Evolutionary conservation across 768 basidiomycete species (phyloP).

Genomic region (Suillus spraguei): DNA sequence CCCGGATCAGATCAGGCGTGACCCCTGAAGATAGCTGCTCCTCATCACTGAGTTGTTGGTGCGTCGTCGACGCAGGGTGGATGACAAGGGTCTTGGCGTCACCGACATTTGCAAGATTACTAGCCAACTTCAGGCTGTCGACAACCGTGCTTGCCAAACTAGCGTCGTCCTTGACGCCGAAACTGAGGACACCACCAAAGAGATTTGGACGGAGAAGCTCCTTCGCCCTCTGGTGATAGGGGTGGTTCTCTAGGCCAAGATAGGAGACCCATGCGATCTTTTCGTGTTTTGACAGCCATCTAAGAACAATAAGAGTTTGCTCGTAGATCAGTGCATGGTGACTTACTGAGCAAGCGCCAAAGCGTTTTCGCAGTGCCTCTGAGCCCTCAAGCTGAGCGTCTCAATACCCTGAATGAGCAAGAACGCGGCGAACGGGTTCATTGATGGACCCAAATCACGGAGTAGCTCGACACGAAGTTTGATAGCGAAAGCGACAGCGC

Average conservation of each 20-base stretch:
- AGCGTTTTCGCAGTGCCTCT: conserved; percentile 62
- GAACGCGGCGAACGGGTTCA: conserved; percentile 62
- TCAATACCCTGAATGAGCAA: conserved; percentile 62
- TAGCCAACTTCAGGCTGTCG: conserved; percentile 70
- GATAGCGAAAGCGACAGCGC: conserved; percentile 49
- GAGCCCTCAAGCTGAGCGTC: conserved; percentile 59
- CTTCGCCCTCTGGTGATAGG: conserved; percentile 60
- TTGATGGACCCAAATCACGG: conserved; percentile 53
- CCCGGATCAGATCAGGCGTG: conserved; percentile 57
- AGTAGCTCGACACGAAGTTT: conserved; percentile 54
- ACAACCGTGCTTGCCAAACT: conserved; percentile 59
- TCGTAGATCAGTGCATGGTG: neutral
- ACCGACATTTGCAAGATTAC: conserved; percentile 73
- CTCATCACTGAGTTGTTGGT: conserved; percentile 51
- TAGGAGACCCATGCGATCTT: conserved; percentile 80
- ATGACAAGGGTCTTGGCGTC: conserved; percentile 66
- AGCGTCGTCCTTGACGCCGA: conserved; percentile 68
- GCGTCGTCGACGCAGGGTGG: conserved; percentile 62
- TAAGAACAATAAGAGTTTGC: neutral
- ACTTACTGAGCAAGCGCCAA: conserved; percentile 48
- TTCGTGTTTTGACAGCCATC: conserved; percentile 64
- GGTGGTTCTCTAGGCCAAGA: conserved; percentile 65
- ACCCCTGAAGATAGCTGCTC: conserved; percentile 55
- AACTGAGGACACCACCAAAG: conserved; percentile 77
- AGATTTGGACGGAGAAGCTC: conserved; percentile 49